Evolutionary conservation across 1,139 yeast genomes (phyloP).

Genomic region (Hemisphaericaspora xylofermentans): DNA sequence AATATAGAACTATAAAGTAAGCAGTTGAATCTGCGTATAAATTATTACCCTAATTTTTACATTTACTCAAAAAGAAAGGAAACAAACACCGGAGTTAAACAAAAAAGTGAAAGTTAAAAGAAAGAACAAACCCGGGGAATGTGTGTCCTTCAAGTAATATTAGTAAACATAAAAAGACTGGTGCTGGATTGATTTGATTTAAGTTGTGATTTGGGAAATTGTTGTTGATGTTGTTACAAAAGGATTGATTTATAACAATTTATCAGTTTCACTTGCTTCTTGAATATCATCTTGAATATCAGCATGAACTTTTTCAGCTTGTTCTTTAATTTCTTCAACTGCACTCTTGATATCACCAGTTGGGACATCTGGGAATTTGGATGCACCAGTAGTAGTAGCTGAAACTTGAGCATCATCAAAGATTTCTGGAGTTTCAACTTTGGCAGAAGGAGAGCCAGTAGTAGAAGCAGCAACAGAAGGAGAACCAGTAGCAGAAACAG

Average conservation of each 20-base stretch:
- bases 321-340: slow-evolving; percentile 4
- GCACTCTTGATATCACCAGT: slow-evolving; percentile 19
- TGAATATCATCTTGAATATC: neutral
- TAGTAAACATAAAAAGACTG: too few relatives aligned
- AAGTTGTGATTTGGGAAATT: too few relatives aligned
- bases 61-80: too few relatives aligned
- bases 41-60: too few relatives aligned
- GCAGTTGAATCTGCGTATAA: too few relatives aligned
- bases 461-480: slow-evolving; percentile 18
- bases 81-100: neutral
- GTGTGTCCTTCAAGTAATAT: too few relatives aligned
- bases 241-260: neutral
- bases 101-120: too few relatives aligned
- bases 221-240: neutral
- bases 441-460: slow-evolving; percentile 19
- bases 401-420: neutral
- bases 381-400: slow-evolving; percentile 26
- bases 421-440: neutral
- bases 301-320: neutral
- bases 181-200: too few relatives aligned
- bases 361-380: slow-evolving; percentile 51
- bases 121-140: too few relatives aligned
- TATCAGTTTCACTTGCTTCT: neutral
- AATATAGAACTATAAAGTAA: too few relatives aligned
- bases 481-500: slow-evolving; percentile 22